Conservation (phyloP, 2,329 filamentous ascomycete species). For the Talaromyces pinophilus region DNA sequence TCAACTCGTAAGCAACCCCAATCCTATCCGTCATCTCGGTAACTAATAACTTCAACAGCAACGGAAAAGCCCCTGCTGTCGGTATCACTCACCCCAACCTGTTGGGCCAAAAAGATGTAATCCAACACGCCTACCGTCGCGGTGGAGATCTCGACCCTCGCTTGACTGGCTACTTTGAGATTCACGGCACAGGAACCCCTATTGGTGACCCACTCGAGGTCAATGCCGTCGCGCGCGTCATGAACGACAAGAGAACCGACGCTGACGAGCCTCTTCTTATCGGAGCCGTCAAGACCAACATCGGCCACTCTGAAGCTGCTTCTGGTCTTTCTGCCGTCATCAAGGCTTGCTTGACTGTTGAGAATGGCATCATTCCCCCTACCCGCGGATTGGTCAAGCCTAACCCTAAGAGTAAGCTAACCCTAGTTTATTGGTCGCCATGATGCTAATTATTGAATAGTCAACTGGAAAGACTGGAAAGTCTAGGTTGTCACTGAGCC, state of each 20-base stretch:
- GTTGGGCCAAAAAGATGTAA: slow-evolving; percentile 34
- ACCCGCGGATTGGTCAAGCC: slow-evolving; percentile 32
- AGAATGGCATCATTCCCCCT: slow-evolving; percentile 32
- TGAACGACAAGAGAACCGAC: slow-evolving; percentile 6
- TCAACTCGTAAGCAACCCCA: slow-evolving; percentile 22
- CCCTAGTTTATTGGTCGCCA: not conserved
- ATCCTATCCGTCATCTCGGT: not conserved
- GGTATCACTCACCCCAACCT: slow-evolving; percentile 33
- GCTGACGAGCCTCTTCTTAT: slow-evolving; percentile 24
- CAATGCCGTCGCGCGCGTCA: slow-evolving; percentile 8
- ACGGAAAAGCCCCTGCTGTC: slow-evolving; percentile 21
- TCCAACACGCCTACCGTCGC: slow-evolving; percentile 44
- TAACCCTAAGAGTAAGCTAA: slow-evolving; percentile 30
- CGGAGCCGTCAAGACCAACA: slow-evolving; percentile 30
- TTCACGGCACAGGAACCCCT: slow-evolving; percentile 30
- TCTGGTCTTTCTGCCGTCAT: slow-evolving; percentile 48
- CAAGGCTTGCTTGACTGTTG: slow-evolving; percentile 47
- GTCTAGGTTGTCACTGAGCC: slow-evolving; percentile 21
- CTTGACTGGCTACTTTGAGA: slow-evolving; percentile 27
- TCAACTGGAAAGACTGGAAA: slow-evolving; percentile 20
- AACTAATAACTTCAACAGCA: not conserved
- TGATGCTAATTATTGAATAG: not conserved
- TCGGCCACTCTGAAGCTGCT: slow-evolving; percentile 51
- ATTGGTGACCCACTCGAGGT: slow-evolving; percentile 29
- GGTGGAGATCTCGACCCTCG: slow-evolving; percentile 37